A percentile compares a stretch with the other conserved stretches of the same genome.
Evolutionary conservation across 495 filamentous ascomycete genomes (phyloP).

Genomic region (Niebla homalea): DNA sequence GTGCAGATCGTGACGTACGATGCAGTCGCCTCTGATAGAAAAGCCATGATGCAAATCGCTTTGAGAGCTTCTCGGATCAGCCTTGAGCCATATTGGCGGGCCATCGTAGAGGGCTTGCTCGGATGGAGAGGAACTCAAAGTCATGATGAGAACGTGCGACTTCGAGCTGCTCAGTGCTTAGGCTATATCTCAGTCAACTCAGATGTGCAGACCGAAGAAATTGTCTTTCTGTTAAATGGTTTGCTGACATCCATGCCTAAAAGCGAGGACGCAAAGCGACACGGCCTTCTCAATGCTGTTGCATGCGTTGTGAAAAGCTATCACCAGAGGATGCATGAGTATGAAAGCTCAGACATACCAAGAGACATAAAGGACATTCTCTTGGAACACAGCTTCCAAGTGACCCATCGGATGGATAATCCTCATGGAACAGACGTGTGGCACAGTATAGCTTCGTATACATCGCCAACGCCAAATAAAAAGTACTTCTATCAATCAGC

Average conservation of each 20-base stretch:
- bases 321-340: neutral
- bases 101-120: slow-evolving; percentile 48
- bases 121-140: slow-evolving; percentile 80
- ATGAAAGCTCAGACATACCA: neutral
- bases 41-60: slow-evolving; percentile 67
- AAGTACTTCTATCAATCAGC: too few species aligned
- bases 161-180: slow-evolving; percentile 56
- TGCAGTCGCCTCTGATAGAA: slow-evolving; percentile 71
- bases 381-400: neutral
- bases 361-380: neutral
- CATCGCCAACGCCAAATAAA: neutral
- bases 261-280: neutral
- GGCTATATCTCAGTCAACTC: slow-evolving; percentile 39
- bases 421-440: neutral
- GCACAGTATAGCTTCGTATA: neutral
- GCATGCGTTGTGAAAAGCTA: neutral
- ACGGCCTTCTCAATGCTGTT: slow-evolving; percentile 10
- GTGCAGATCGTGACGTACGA: slow-evolving; percentile 90
- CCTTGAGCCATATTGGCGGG: slow-evolving; percentile 52
- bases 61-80: slow-evolving; percentile 46
- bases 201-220: neutral
- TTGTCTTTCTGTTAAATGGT: slow-evolving; percentile 1
- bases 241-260: neutral
- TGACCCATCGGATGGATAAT: neutral
- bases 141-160: slow-evolving; percentile 55